Conservation (phyloP, 129 eudicot species). For the Helianthus annuus region HanXRQr2.0-SUNRISE NC_035441.2:157645219-157645718, state of each 20-base stretch:
- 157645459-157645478: slow-evolving; percentile 48
- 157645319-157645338: not conserved
- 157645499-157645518: slow-evolving; percentile 47
- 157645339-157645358: not conserved
- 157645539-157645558: slow-evolving; percentile 72
- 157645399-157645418: slow-evolving; percentile 55
- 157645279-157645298: slow-evolving; percentile 70
- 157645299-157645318: not conserved
- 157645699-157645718: not conserved
- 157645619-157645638: slow-evolving; percentile 47
- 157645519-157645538: slow-evolving; percentile 58
- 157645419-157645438: slow-evolving; percentile 56
- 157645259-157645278: slow-evolving; percentile 61
- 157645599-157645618: slow-evolving; percentile 76
- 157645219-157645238: slow-evolving; percentile 30
- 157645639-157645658: slow-evolving; percentile 70
- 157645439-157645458: slow-evolving; percentile 64
- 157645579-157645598: slow-evolving; percentile 43
- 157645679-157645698: not conserved
- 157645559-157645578: slow-evolving; percentile 78
- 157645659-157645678: slow-evolving; percentile 16
- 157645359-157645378: slow-evolving; percentile 27
- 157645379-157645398: slow-evolving; percentile 55
- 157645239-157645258: slow-evolving; percentile 31
- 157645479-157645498: slow-evolving; percentile 23